Evolutionary conservation across 2,329 filamentous ascomycete genomes (phyloP), one percentile per base, ranked within the genome.

Genomic region (Proliferodiscus dingleyae): DNA sequence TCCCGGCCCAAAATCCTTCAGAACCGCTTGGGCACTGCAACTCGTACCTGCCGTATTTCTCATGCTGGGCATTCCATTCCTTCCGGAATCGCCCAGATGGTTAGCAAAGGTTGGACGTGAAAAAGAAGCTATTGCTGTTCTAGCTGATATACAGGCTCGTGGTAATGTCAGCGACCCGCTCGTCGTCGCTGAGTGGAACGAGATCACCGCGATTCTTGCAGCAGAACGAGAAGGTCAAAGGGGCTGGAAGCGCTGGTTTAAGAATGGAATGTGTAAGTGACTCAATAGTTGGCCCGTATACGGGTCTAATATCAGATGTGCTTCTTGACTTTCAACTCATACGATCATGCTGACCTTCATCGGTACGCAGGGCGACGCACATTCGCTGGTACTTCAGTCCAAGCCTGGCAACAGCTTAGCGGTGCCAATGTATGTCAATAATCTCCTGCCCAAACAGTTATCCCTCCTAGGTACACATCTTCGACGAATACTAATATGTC

Each of bases 381-480:
- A 7, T 70, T 82, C 53, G 82, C 87, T 52, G 85, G 83, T 51
- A 60, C 88, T 33, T 87, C 85, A 62, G 83, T 74, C 1, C 85
- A 89, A 66, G 82, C 89, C 57, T 89, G 85, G 85, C 81, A 76
- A 9, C 85, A 89, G 61, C 66, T 89, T 38, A 87, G 83, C 0
- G 85, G 85, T 15, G 87, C 87, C 83, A 88, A 87, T 57, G 82
- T 79, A n/a, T n/a, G n/a, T n/a, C n/a, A n/a, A n/a, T n/a, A n/a
- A n/a, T n/a, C n/a, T n/a, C n/a, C n/a, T n/a, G n/a, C n/a, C n/a
- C n/a, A n/a, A n/a, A n/a, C n/a, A n/a, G n/a, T n/a, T n/a, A n/a
- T n/a, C n/a, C n/a, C n/a, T n/a, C n/a, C n/a, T n/a, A n/a, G n/a
- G n/a, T n/a, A n/a, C n/a, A n/a, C n/a, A 11, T 26, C 24, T 26